Percentiles rank a stretch among this genome's conserved stretches.
Conservation (phyloP, 2,329 filamentous ascomycete genomes). For the Diaporthe sp. region DNA sequence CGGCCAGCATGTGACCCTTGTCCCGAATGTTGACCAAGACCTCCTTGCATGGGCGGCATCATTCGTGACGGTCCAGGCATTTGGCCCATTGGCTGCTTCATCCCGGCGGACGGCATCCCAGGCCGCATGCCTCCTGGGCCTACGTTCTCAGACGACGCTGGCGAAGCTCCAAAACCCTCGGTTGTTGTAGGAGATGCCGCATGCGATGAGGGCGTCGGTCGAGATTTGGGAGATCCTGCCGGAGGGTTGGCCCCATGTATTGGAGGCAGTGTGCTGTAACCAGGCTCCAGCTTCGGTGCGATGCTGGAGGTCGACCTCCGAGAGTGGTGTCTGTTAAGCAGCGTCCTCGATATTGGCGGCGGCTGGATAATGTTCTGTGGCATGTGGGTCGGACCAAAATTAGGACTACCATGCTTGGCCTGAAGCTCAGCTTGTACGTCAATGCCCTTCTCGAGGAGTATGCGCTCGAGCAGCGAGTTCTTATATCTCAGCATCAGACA, state of each 20-base stretch:
- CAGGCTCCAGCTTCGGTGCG: conserved; percentile 79
- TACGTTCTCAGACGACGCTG: conserved; percentile 61
- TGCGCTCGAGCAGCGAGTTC: conserved; percentile 95
- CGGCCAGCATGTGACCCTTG: conserved; percentile 47
- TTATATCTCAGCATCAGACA: conserved; percentile 99
- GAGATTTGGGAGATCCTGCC: conserved; percentile 76
- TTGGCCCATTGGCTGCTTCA: conserved; percentile 57
- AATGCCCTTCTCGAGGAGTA: conserved; percentile 97
- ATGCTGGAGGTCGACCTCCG: conserved; percentile 81
- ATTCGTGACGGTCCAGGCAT: conserved; percentile 53
- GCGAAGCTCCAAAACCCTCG: conserved; percentile 58
- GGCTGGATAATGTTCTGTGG: conserved; percentile 78
- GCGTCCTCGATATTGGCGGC: conserved; percentile 83
- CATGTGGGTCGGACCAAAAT: conserved; percentile 78
- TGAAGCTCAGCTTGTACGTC: conserved; percentile 97
- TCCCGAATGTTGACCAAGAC: conserved; percentile 37
- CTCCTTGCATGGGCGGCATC: conserved; percentile 45
- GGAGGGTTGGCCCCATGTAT: conserved; percentile 66
- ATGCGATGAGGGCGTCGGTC: conserved; percentile 88
- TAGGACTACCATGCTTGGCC: conserved; percentile 91
- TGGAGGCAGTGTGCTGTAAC: conserved; percentile 60
- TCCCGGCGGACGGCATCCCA: conserved; percentile 53
- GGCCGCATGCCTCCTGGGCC: conserved; percentile 58
- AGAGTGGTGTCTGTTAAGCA: conserved; percentile 83
- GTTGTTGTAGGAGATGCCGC: conserved; percentile 69